Evolutionary conservation across 1,284 basidiomycete species (phyloP).

Genomic region (Fereydounia khargensis): DNA sequence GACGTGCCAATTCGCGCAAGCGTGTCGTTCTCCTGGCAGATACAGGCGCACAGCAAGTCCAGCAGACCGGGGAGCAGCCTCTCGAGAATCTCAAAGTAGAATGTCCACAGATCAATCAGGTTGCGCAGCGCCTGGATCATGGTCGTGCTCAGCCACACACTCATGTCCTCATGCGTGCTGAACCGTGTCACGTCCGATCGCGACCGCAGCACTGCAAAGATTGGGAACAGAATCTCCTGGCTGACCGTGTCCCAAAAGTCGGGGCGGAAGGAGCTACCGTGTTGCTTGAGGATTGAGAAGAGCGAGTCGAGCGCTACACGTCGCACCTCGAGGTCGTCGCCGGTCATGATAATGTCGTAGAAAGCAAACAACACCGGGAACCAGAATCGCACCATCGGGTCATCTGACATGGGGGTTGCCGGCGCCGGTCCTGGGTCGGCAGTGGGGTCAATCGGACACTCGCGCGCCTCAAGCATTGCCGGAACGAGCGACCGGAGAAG

Average conservation of each 20-base stretch:
- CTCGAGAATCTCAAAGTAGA: constrained; percentile 89
- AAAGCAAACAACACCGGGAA: constrained; percentile 94
- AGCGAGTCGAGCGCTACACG: constrained; percentile 82
- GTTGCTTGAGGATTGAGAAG: constrained; percentile 87
- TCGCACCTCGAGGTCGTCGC: constrained; percentile 96
- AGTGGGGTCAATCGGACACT: constrained; percentile 35
- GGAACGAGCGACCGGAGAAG: constrained; percentile 83
- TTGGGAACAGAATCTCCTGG: constrained; percentile 95
- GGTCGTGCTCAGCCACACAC: constrained; percentile 97
- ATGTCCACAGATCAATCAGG: constrained; percentile 92
- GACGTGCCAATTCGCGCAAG: constrained; percentile 96
- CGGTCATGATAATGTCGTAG: constrained; percentile 99
- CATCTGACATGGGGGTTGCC: constrained; percentile 37
- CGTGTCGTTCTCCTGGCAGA: constrained; percentile 88
- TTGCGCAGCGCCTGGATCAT: constrained; percentile 98
- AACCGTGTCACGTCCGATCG: constrained; percentile 79
- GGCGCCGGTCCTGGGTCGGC: constrained; percentile 41
- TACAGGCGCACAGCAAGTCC: constrained; percentile 91
- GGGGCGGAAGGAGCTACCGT: constrained; percentile 80
- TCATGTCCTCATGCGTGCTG: constrained; percentile 96
- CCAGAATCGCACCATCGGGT: constrained; percentile 68
- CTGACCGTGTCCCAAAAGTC: constrained; percentile 99
- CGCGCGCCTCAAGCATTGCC: constrained; percentile 68
- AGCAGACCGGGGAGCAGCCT: constrained; percentile 84
- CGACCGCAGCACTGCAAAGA: constrained; percentile 92